These are phyloP conservation scores for Septoria petroselini DNA, from an alignment of 2,329 filamentous ascomycete species.

Conservation along the genomic window DNA sequence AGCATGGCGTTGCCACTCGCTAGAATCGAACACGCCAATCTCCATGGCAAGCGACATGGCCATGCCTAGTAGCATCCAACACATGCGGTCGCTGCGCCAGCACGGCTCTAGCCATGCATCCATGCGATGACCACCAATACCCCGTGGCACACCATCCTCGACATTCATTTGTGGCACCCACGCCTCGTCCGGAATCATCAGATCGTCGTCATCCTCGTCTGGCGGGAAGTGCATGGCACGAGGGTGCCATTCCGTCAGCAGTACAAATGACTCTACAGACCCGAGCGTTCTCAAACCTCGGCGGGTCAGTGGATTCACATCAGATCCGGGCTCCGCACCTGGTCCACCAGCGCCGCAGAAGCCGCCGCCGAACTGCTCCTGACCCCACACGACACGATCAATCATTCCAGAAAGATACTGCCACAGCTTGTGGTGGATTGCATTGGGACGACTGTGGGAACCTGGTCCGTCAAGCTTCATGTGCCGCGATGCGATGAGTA, in stretches of 20 bases:
- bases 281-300: conserved; percentile 81
- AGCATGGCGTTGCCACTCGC: conserved; percentile 58
- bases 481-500: conserved; percentile 88
- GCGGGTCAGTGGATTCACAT: conserved; percentile 56
- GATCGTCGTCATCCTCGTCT: conserved; percentile 62
- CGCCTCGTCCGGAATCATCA: conserved; percentile 67
- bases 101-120: conserved; percentile 96
- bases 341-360: conserved; percentile 67
- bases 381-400: conserved; percentile 89
- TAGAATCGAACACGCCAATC: conserved; percentile 90
- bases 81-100: conserved; percentile 88
- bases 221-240: conserved; percentile 88
- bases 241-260: conserved; percentile 96
- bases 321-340: conserved; percentile 60
- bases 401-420: conserved; percentile 92
- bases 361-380: conserved; percentile 89
- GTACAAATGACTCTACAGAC: conserved; percentile 89
- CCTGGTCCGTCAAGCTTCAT: conserved; percentile 75
- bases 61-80: conserved; percentile 94
- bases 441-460: conserved; percentile 76
- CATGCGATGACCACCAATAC: conserved; percentile 78
- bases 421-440: conserved; percentile 95
- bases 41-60: conserved; percentile 88
- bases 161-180: conserved; percentile 58
- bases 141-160: conserved; percentile 51